These are phyloP conservation scores for Angophora floribunda DNA, from an alignment of 345 rosid species.

Conservation along the genomic window DNA sequence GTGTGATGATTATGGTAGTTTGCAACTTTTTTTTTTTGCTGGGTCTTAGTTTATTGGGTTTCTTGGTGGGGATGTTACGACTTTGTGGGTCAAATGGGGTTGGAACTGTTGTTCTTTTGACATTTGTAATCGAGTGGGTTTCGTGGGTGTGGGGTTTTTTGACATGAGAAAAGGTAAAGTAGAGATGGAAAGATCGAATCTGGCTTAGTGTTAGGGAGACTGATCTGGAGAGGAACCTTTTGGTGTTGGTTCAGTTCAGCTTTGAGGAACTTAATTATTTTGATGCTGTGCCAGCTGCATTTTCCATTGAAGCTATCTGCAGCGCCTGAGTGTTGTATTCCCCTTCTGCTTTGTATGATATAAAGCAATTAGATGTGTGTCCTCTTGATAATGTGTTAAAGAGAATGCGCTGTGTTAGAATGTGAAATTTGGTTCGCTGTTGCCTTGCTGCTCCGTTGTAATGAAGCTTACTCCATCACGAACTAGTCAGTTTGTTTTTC, in stretches of 20 bases:
- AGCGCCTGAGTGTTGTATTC: background rate
- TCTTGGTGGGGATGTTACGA: background rate
- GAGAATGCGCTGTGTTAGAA: background rate
- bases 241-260: background rate
- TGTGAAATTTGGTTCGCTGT: background rate
- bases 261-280: background rate
- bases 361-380: background rate
- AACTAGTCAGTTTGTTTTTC: background rate
- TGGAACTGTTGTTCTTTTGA: background rate
- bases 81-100: background rate
- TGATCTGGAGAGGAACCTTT: background rate
- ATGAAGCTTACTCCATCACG: background rate
- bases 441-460: background rate
- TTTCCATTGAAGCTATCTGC: background rate
- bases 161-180: background rate
- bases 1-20: background rate
- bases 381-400: background rate
- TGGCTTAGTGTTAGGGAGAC: background rate
- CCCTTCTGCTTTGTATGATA: background rate
- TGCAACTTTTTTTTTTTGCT: background rate
- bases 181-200: background rate
- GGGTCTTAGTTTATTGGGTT: background rate
- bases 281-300: background rate
- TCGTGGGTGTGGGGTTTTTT: background rate
- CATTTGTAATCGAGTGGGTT: background rate